Base-by-base conservation (phyloP, 805 yeast species). In the Saccharomycopsis babjevae region DNA sequence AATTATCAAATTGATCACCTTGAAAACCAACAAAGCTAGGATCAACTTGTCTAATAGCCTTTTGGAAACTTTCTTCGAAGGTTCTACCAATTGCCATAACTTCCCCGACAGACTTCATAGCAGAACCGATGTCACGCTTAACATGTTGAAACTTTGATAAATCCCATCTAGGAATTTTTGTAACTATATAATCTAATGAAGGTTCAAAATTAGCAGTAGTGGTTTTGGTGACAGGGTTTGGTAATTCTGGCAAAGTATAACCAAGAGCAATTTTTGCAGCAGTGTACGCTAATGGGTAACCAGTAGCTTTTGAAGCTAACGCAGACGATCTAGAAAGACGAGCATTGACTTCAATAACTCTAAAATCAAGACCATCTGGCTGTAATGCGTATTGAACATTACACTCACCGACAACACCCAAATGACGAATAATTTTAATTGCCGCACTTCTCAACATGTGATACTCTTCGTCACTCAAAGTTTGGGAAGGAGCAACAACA, bases 391-490 rank as follows among this genome's bases (percentile, higher is more conserved):
- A 93, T 76, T 93, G 99, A 65, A 93, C 96, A 74, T 93, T 93
- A 83, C 99, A 93, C 78, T 93, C 99, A 75, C 99, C 99, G 68
- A 93, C 97, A 66, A 93, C 99, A 73, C 99, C 99, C 71, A 93
- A 80, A 72, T 93, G 99, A 75, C 98, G 89, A 70, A 93, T 93
- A 70, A 93, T 90, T 77, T 94, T 94, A 74, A 94, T 90, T 61
- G 99, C 99, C 61, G 99, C 96, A 57, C 96, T 80, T 79, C 99
- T 86, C 70, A 93, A 84, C 99, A 93, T 94, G 77, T 93, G 96
- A 77, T 89, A 93, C 72, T 93, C 99, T 73, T 92, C 96, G 75
- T 93, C 99, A 43, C 97, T 88, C 69, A 93, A 78, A 50, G 99
- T 93, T 77, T 93, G 99, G 52, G 97, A 91, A 57, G 99, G 99